Conservation (phyloP, 805 yeast species). For the Yamadazyma akitaensis region DNA sequence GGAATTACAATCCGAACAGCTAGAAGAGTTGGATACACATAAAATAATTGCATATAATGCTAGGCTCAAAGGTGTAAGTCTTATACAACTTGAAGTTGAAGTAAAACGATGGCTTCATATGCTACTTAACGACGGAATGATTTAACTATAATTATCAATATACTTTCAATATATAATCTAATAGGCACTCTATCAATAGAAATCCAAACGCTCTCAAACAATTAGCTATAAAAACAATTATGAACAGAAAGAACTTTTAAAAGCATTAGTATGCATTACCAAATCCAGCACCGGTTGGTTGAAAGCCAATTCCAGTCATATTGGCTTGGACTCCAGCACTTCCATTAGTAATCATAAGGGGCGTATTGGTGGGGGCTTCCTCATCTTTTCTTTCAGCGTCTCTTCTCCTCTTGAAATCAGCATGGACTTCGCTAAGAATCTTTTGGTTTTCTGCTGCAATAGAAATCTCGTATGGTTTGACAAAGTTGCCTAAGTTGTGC, state of each 20-base stretch:
- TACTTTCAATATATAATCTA: neutral
- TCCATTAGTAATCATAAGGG: constrained; percentile 82
- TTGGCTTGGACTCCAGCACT: constrained; percentile 28
- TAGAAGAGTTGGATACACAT: neutral
- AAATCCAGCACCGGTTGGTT: constrained; percentile 70
- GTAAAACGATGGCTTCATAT: neutral
- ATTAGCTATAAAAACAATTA: neutral
- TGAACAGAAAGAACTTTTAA: neutral
- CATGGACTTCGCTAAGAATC: constrained; percentile 59
- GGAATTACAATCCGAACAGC: neutral
- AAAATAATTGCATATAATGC: neutral
- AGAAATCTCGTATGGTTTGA: constrained; percentile 89
- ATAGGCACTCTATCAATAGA: neutral
- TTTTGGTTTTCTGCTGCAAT: constrained; percentile 75
- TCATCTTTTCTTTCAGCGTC: constrained; percentile 50
- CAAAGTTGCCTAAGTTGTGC: constrained; percentile 75
- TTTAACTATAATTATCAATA: neutral
- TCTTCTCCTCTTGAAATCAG: constrained; percentile 69
- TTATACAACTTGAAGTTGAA: neutral
- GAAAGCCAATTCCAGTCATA: constrained; percentile 53
- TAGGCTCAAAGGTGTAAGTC: constrained; percentile 1
- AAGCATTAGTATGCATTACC: constrained; percentile 39
- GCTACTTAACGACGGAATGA: constrained; percentile 1
- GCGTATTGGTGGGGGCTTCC: constrained; percentile 51
- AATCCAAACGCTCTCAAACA: neutral